These are phyloP conservation scores for Apocynum venetum DNA, from an alignment of 257 asterid genomes.

Conservation along the genomic window DNA sequence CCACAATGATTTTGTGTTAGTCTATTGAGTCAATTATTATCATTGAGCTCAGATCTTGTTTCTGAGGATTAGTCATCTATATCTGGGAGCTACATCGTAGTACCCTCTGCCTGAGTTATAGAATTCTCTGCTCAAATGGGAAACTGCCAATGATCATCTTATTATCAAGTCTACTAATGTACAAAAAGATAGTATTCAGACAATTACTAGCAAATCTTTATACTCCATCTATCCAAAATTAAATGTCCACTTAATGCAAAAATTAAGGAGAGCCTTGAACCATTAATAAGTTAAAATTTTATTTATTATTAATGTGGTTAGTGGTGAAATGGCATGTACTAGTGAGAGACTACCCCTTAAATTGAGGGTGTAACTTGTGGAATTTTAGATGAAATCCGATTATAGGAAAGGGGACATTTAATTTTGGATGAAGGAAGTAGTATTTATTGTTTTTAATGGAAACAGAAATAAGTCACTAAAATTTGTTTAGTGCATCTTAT, in stretches of 20 bases:
- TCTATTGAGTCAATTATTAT: neutral
- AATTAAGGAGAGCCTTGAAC: neutral
- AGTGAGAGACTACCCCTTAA: too few relatives aligned
- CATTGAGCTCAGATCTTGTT: neutral
- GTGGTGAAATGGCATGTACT: neutral
- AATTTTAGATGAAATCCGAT: neutral
- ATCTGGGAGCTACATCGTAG: neutral
- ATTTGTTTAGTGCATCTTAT: conserved; percentile 1
- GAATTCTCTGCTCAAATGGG: neutral
- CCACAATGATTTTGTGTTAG: neutral
- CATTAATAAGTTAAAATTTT: too few relatives aligned
- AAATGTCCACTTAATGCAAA: too few relatives aligned
- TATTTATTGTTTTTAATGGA: neutral
- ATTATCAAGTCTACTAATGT: neutral
- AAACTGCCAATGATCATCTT: neutral
- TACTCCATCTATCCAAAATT: neutral
- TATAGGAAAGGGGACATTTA: neutral
- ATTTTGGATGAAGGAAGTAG: neutral
- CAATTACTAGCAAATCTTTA: neutral
- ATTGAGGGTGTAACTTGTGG: too few relatives aligned
- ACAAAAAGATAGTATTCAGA: neutral
- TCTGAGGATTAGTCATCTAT: neutral
- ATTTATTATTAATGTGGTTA: neutral
- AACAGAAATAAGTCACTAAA: neutral
- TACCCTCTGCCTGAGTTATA: neutral